A percentile compares a stretch with the other conserved stretches of the same genome.
Evolutionary conservation across 129 eudicot genomes (phyloP).

Genomic region (Chrysanthemum makinoi): DNA sequence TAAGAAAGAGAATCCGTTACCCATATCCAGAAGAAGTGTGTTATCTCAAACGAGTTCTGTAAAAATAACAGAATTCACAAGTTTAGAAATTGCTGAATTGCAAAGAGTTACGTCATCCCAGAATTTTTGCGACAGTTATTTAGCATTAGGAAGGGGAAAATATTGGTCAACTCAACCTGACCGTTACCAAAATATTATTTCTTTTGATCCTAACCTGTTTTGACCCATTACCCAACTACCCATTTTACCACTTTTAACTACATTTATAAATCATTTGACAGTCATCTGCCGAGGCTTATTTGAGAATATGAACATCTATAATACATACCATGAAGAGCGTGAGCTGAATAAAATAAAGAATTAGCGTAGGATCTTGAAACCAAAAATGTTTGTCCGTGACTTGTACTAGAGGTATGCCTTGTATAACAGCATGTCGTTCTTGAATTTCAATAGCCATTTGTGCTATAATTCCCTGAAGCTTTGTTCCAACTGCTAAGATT

Average conservation of each 20-base stretch:
- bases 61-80: constrained; percentile 20
- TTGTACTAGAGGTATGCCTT: constrained; percentile 46
- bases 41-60: constrained; percentile 98
- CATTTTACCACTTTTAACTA: too few species aligned
- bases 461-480: constrained; percentile 81
- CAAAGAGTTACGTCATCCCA: too few species aligned
- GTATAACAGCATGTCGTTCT: constrained; percentile 36
- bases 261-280: too few species aligned
- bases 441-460: constrained; percentile 66
- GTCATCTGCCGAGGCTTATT: too few species aligned
- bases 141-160: too few species aligned
- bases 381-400: constrained; percentile 39
- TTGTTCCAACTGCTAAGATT: constrained; percentile 84
- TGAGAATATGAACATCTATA: not conserved
- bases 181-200: too few species aligned
- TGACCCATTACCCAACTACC: too few species aligned
- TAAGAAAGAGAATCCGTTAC: constrained; percentile 36
- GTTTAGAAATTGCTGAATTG: constrained; percentile 10
- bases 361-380: constrained; percentile 33
- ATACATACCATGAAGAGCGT: constrained; percentile 33
- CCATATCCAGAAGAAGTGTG: constrained; percentile 89
- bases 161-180: too few species aligned
- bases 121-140: too few species aligned
- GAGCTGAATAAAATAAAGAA: constrained; percentile 40
- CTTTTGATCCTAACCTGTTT: too few species aligned